phyloP scores from a whole-genome alignment of 768 basidiomycete species.

The Lentinula edodes region DNA sequence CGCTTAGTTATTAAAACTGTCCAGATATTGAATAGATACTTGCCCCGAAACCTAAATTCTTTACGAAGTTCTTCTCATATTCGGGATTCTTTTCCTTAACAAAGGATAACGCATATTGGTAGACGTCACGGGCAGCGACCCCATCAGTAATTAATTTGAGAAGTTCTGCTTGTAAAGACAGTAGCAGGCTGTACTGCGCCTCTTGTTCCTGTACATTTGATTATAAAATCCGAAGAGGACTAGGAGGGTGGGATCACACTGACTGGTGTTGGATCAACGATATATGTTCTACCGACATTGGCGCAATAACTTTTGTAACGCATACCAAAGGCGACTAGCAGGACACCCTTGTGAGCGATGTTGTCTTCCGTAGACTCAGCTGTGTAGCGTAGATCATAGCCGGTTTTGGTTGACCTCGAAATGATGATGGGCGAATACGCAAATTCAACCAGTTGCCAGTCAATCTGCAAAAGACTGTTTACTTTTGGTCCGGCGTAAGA shows the following conservation, averaged over 20 bases:
- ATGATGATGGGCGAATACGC: conserved; percentile 96
- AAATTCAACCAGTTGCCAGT: conserved; percentile 89
- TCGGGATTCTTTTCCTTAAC: conserved; percentile 77
- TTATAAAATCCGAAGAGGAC: neutral
- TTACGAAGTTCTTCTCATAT: conserved; percentile 79
- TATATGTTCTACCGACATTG: conserved; percentile 90
- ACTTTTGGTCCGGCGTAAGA: neutral
- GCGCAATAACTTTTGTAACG: conserved; percentile 92
- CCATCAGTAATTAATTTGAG: conserved; percentile 77
- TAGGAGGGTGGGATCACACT: neutral
- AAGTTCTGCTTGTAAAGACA: conserved; percentile 74
- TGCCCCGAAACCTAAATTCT: conserved; percentile 88
- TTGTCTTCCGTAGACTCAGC: conserved; percentile 81
- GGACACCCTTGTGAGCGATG: conserved; percentile 84
- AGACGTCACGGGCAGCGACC: conserved; percentile 70
- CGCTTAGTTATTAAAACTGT: neutral
- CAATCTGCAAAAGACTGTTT: conserved; percentile 47
- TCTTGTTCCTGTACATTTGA: conserved; percentile 73
- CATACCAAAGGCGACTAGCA: conserved; percentile 82
- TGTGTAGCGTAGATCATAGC: conserved; percentile 85
- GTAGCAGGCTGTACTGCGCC: conserved; percentile 72
- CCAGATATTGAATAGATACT: conserved; percentile 18
- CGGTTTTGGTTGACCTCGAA: conserved; percentile 74
- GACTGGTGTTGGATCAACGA: conserved; percentile 90
- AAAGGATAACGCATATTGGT: conserved; percentile 65